These are phyloP conservation scores for Apiotrichum veenhuisii DNA, from an alignment of 1,284 basidiomycete genomes.

Conservation along the genomic window DNA sequence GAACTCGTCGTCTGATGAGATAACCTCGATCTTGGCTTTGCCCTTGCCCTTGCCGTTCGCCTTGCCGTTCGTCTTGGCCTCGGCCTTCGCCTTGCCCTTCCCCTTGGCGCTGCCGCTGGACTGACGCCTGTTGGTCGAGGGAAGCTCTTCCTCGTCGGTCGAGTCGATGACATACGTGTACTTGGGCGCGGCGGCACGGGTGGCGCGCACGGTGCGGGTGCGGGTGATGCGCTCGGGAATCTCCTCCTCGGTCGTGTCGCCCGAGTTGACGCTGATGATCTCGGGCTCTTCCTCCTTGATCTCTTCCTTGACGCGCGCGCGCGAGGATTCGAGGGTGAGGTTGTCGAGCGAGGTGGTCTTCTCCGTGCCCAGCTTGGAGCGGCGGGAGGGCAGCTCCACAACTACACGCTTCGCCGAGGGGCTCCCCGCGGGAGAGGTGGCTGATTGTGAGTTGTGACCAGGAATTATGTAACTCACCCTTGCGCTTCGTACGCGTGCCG, in stretches of 20 bases:
- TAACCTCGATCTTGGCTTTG: constrained; percentile 15
- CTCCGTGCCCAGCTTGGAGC: constrained; percentile 34
- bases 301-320: constrained; percentile 5
- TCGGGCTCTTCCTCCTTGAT: neutral
- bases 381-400: constrained; percentile 27
- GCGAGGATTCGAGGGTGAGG: constrained; percentile 29
- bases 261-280: neutral
- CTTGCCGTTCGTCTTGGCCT: constrained; percentile 1
- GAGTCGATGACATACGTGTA: neutral
- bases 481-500: neutral
- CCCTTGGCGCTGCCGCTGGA: too few species aligned
- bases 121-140: neutral
- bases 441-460: neutral
- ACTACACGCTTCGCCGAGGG: constrained; percentile 13
- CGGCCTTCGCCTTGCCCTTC: neutral
- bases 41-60: constrained; percentile 26
- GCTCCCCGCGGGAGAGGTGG: neutral
- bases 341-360: constrained; percentile 41
- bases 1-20: neutral
- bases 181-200: neutral
- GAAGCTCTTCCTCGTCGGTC: constrained; percentile 5
- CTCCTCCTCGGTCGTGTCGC: constrained; percentile 2
- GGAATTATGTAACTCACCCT: neutral
- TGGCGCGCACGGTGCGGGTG: neutral
- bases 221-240: neutral